A percentile compares a stretch with the other conserved stretches of the same genome.
These are phyloP conservation scores for Calonectria hongkongensis DNA, from an alignment of 2,329 filamentous ascomycete species.

Conservation along the genomic window DNA sequence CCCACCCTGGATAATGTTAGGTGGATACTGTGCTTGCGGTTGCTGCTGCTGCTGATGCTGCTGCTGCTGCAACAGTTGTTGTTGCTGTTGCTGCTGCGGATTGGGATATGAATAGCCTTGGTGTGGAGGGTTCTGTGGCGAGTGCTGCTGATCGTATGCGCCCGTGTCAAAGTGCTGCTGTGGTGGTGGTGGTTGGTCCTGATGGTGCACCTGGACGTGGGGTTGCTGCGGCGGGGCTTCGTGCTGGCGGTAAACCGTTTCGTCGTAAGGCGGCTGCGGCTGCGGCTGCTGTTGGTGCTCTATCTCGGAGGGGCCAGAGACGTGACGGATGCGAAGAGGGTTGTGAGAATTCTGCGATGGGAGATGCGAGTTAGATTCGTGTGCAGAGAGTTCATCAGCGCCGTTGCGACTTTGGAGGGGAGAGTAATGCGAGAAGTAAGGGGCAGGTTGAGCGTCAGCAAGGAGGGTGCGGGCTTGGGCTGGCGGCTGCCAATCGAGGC, in stretches of 20 bases:
- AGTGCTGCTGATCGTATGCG: conserved; percentile 62
- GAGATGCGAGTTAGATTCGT: conserved; percentile 64
- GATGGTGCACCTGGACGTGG: conserved; percentile 53
- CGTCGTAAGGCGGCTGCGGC: conserved; percentile 63
- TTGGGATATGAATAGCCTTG: conserved; percentile 53
- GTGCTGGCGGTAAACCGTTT: conserved; percentile 62
- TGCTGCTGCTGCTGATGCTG: conserved; percentile 51
- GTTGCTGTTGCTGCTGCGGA: conserved; percentile 62
- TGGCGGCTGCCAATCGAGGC: conserved; percentile 46
- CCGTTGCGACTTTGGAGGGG: conserved; percentile 68
- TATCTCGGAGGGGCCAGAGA: conserved; percentile 65
- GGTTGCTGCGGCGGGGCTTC: conserved; percentile 59
- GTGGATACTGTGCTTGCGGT: conserved; percentile 49
- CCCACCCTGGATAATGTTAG: conserved; percentile 56
- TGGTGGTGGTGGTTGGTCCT: conserved; percentile 53
- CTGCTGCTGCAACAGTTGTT: neutral
- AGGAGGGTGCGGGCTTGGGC: conserved; percentile 33
- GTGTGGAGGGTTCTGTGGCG: conserved; percentile 49
- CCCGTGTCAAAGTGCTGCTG: conserved; percentile 57
- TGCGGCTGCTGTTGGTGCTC: conserved; percentile 59
- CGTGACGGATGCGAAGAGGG: conserved; percentile 66
- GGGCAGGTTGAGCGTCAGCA: conserved; percentile 49
- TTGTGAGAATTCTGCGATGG: conserved; percentile 64
- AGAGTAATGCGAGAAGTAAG: conserved; percentile 64
- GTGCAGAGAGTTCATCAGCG: conserved; percentile 59